Base-by-base conservation (phyloP, 169 alveolate species). In the Eimeria tenella region DNA sequence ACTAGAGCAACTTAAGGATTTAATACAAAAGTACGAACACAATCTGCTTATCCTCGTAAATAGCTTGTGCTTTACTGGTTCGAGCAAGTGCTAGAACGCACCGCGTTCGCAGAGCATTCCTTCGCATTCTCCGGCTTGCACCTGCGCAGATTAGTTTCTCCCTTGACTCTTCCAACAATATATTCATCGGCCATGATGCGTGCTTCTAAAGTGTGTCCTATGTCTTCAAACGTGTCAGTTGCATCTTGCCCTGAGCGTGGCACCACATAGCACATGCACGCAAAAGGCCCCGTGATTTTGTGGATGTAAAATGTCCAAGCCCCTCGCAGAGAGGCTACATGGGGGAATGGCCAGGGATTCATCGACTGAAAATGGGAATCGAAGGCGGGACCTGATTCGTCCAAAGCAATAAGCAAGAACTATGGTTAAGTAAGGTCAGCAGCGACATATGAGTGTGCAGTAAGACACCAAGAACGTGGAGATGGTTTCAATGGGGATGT, bases 111-210 rank as follows among this genome's bases (percentile, higher is more conserved):
- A 5, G 21, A 4, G 70, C 7, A 90, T 94, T 97, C 98, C 97
- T 98, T 96, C 96, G 97, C 15, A 3, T 53, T 9, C 23, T 31
- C 42, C 15, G 75, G 88, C 19, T 52, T 31, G 79, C 95, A 73
- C 81, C 19, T 52, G 50, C 82, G 77, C 15, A 77, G 49, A 15
- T 77, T 75, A 50, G 84, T 84, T 31, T 52, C 74, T 10, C 94
- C 94, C 60, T 94, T 93, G 62, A 94, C 84, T 21, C 90, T 93
- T 53, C 96, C 96, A 3, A 94, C 52, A 49, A 71, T 62, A 49
- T 75, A 89, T 17, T 88, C 90, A 25, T 42, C 94, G 0, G 96
- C 96, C 87, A 75, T 60, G 10, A 49, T 1, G 56, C 94, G 83
- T 13, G 96, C 96, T n/a, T 88, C 71, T 31, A 19, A 50, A 19